These are phyloP conservation scores for Epicoccum nigrum DNA, from an alignment of 2,329 filamentous ascomycete genomes.

Conservation along the genomic window DNA sequence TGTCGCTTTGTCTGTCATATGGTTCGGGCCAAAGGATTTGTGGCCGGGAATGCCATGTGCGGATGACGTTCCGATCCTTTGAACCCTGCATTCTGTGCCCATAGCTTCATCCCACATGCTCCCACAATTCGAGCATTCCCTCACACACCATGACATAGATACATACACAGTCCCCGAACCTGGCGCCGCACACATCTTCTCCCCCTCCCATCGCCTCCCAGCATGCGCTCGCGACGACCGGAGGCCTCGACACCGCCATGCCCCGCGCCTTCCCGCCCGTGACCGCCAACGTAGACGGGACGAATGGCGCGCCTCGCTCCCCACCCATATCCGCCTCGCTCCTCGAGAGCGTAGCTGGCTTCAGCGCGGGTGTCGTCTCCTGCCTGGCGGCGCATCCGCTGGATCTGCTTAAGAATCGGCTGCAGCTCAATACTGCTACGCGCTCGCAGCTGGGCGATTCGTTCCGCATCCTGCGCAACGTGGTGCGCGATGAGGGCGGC, in stretches of 20 bases:
- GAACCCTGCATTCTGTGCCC: conserved; percentile 13
- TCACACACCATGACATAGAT: conserved; percentile 11
- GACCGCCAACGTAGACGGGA: conserved; percentile 47
- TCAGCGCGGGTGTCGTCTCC: conserved; percentile 84
- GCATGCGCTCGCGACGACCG: conserved; percentile 29
- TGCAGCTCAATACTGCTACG: conserved; percentile 66
- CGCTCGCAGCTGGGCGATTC: conserved; percentile 60
- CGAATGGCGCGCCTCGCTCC: too few relatives aligned
- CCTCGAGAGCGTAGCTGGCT: conserved; percentile 87
- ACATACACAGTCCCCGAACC: neutral
- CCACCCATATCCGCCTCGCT: conserved; percentile 66
- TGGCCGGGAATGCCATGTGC: conserved; percentile 9
- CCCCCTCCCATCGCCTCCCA: conserved; percentile 6
- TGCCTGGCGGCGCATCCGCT: conserved; percentile 90
- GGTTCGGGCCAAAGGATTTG: too few relatives aligned
- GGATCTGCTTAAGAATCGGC: conserved; percentile 93
- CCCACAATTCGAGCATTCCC: neutral
- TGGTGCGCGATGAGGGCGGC: conserved; percentile 61
- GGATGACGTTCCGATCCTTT: conserved; percentile 9
- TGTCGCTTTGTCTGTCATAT: too few relatives aligned
- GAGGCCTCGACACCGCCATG: conserved; percentile 46
- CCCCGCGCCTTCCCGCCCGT: conserved; percentile 57
- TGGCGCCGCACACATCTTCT: conserved; percentile 1
- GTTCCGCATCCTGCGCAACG: conserved; percentile 58
- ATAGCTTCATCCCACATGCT: conserved; percentile 10